Evolutionary conservation across 2,329 filamentous ascomycete genomes (phyloP).

Genomic region (Colletotrichum neosansevieriae): DNA sequence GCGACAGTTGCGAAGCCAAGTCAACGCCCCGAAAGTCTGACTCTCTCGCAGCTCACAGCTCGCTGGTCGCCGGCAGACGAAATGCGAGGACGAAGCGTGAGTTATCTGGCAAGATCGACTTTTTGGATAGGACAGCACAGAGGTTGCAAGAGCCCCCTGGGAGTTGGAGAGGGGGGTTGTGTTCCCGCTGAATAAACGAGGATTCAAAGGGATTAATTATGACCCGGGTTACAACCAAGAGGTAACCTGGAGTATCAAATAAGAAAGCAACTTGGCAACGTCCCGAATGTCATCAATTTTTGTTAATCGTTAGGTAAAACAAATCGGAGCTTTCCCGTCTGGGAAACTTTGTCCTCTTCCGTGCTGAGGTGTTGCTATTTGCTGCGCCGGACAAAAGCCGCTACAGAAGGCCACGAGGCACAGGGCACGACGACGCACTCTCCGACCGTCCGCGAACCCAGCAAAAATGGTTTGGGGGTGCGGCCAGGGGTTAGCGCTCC

Average conservation of each 20-base stretch:
- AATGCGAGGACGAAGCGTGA: background rate
- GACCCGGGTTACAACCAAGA: background rate
- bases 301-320: constrained; percentile 24
- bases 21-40: background rate
- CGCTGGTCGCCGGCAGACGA: constrained; percentile 9
- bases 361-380: background rate
- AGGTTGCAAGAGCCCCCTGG: background rate
- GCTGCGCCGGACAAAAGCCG: constrained; percentile 2
- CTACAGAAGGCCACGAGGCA: constrained; percentile 30
- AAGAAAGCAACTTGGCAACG: background rate
- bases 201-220: constrained; percentile 27
- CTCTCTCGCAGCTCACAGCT: background rate
- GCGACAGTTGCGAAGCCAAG: constrained; percentile 1
- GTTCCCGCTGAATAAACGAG: constrained; percentile 33
- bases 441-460: constrained; percentile 18
- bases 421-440: constrained; percentile 1
- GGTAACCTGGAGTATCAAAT: no score
- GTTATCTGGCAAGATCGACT: background rate
- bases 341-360: constrained; percentile 16
- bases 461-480: no score
- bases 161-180: background rate
- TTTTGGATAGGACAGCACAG: constrained; percentile 1
- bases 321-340: background rate
- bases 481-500: no score
- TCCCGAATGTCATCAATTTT: background rate